A percentile compares a stretch with the other conserved stretches of the same genome.
Evolutionary conservation across 495 filamentous ascomycete species (phyloP).

Genomic region (Tuber umbilicatum): DNA sequence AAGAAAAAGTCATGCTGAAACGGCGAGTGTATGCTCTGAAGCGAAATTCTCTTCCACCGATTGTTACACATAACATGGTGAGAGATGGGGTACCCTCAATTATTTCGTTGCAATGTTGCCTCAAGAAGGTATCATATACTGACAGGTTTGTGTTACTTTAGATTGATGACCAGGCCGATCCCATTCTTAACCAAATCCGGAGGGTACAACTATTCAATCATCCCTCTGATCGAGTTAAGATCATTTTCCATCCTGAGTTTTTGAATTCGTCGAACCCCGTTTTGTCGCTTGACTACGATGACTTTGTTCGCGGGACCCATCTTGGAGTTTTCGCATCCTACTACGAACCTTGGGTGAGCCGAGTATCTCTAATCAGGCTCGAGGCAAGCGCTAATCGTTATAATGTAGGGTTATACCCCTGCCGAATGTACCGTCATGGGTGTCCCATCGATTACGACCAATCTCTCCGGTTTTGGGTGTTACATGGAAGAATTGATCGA

Average conservation of each 20-base stretch:
- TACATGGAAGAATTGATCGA: constrained; percentile 99
- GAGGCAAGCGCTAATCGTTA: constrained; percentile 11
- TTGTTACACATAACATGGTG: constrained; percentile 98
- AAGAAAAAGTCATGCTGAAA: constrained; percentile 88
- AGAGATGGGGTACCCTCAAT: constrained; percentile 15
- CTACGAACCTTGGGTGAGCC: constrained; percentile 79
- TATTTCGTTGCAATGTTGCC: constrained; percentile 4
- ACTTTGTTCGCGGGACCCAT: constrained; percentile 95
- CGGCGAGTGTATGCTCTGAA: constrained; percentile 95
- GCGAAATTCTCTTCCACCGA: constrained; percentile 76
- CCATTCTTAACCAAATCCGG: constrained; percentile 91
- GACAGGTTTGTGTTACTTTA: constrained; percentile 11
- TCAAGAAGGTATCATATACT: constrained; percentile 3
- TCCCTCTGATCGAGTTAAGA: constrained; percentile 87
- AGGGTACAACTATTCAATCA: constrained; percentile 96
- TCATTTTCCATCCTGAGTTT: constrained; percentile 97
- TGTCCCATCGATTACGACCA: constrained; percentile 96
- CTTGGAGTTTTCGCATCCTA: constrained; percentile 94
- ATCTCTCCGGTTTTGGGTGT: constrained; percentile 94
- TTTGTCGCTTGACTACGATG: constrained; percentile 91
- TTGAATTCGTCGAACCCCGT: constrained; percentile 92
- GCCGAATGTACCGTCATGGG: constrained; percentile 99
- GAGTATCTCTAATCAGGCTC: not conserved
- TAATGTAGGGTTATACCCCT: constrained; percentile 70
- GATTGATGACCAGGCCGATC: constrained; percentile 82